These are phyloP conservation scores for Colletotrichum sp. DNA, from an alignment of 2,329 filamentous ascomycete genomes.

Conservation along the genomic window DNA sequence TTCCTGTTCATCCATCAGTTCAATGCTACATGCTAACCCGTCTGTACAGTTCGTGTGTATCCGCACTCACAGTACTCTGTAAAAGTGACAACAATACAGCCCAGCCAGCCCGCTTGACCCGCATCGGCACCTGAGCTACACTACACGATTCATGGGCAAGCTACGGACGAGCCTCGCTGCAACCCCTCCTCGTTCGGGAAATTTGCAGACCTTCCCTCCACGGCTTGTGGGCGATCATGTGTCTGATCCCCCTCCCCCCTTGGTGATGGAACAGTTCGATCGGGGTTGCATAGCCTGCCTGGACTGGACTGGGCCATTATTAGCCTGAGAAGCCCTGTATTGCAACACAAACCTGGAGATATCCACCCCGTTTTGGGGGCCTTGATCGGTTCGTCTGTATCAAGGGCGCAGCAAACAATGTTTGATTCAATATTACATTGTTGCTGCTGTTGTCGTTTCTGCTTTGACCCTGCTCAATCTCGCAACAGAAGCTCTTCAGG, in stretches of 20 bases:
- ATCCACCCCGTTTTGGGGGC: background rate
- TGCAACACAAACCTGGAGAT: background rate
- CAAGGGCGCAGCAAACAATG: background rate
- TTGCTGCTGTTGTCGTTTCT: background rate
- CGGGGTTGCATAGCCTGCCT: background rate
- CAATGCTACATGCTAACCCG: background rate
- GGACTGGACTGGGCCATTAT: background rate
- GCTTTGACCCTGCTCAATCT: background rate
- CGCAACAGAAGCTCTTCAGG: background rate
- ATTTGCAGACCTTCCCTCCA: constrained; percentile 10
- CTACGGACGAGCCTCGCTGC: background rate
- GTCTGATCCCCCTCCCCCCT: background rate
- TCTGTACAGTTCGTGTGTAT: background rate
- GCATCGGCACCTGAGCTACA: background rate
- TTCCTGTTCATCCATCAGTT: background rate
- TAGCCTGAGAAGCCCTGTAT: background rate
- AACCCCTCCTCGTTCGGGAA: constrained; percentile 12
- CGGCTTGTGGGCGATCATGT: constrained; percentile 14
- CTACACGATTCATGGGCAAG: background rate
- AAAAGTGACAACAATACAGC: background rate
- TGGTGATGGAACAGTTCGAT: constrained; percentile 9
- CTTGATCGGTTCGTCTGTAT: background rate
- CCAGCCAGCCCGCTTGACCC: background rate
- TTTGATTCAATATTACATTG: background rate
- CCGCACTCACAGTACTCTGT: background rate